These are phyloP conservation scores for Linderina pennispora DNA, from an alignment of 192 early-diverging fungal genomes.

Conservation along the genomic window DNA sequence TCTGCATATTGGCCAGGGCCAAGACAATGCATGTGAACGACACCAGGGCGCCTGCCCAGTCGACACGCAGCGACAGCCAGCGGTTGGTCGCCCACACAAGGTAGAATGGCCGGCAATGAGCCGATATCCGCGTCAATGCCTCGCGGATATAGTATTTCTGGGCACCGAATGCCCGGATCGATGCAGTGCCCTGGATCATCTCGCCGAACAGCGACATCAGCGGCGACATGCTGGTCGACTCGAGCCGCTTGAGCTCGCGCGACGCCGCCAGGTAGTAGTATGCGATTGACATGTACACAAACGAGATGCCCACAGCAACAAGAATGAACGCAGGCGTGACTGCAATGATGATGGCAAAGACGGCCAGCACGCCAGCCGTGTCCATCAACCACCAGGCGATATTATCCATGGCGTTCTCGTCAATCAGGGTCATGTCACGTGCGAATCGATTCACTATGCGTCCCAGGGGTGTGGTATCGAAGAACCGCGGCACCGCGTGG, in stretches of 20 bases:
- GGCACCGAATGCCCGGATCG: conserved; percentile 75
- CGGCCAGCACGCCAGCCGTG: conserved; percentile 46
- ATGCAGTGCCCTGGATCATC: conserved; percentile 62
- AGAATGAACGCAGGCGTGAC: conserved; percentile 70
- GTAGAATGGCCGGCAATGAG: conserved; percentile 78
- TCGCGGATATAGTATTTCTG: conserved; percentile 60
- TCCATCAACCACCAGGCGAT: conserved; percentile 50
- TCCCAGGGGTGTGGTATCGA: conserved; percentile 73
- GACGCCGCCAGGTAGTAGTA: conserved; percentile 65
- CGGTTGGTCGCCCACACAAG: conserved; percentile 79
- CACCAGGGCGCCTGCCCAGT: conserved; percentile 65
- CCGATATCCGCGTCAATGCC: conserved; percentile 54
- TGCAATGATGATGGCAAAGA: conserved; percentile 51
- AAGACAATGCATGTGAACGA: conserved; percentile 61
- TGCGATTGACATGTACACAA: conserved; percentile 57
- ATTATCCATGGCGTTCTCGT: conserved; percentile 52
- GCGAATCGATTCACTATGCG: conserved; percentile 76
- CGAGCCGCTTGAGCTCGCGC: conserved; percentile 83
- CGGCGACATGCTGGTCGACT: conserved; percentile 66
- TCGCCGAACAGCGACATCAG: conserved; percentile 77
- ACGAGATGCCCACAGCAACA: conserved; percentile 51
- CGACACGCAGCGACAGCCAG: conserved; percentile 79
- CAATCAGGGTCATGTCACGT: conserved; percentile 69
- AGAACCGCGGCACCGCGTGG: conserved; percentile 69
- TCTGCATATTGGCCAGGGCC: conserved; percentile 44